Conservation (phyloP, 2,329 filamentous ascomycete genomes). For the Sarocladiaceae sp. region DNA sequence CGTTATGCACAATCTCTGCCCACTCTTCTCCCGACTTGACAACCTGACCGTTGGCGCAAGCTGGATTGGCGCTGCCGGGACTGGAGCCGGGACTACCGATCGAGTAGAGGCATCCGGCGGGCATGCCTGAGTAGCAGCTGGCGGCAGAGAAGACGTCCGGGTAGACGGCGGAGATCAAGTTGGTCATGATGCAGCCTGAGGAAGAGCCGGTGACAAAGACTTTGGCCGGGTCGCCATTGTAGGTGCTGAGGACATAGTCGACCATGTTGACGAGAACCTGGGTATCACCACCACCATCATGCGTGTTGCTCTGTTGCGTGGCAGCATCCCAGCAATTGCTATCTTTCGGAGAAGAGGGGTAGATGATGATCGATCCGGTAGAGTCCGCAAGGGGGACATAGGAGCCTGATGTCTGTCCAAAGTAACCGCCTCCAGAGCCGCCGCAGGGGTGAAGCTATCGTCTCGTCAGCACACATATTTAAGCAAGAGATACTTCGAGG, state of each 20-base stretch:
- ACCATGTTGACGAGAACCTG: conserved; percentile 49
- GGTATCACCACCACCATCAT: conserved; percentile 43
- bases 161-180: conserved; percentile 39
- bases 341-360: conserved; percentile 33
- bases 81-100: conserved; percentile 10
- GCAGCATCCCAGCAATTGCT: conserved; percentile 51
- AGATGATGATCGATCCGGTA: conserved; percentile 48
- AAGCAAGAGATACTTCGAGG: not conserved
- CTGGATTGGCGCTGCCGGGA: conserved; percentile 30
- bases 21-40: conserved; percentile 38
- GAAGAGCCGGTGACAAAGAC: conserved; percentile 40
- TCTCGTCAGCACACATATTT: not conserved
- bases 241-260: conserved; percentile 38
- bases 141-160: conserved; percentile 40
- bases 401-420: conserved; percentile 32
- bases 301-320: conserved; percentile 38
- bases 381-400: conserved; percentile 46
- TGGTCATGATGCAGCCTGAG: conserved; percentile 18
- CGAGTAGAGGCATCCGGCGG: conserved; percentile 37
- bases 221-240: conserved; percentile 37
- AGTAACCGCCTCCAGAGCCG: conserved; percentile 45
- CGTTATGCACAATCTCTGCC: conserved; percentile 37
- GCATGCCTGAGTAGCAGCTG: conserved; percentile 36
- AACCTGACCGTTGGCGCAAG: conserved; percentile 41
- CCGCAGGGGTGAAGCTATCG: conserved; percentile 44